A percentile compares a stretch with the other conserved stretches of the same genome.
phyloP scores from a whole-genome alignment of 257 asterid genomes.

The Linderniella brevidens region DNA sequence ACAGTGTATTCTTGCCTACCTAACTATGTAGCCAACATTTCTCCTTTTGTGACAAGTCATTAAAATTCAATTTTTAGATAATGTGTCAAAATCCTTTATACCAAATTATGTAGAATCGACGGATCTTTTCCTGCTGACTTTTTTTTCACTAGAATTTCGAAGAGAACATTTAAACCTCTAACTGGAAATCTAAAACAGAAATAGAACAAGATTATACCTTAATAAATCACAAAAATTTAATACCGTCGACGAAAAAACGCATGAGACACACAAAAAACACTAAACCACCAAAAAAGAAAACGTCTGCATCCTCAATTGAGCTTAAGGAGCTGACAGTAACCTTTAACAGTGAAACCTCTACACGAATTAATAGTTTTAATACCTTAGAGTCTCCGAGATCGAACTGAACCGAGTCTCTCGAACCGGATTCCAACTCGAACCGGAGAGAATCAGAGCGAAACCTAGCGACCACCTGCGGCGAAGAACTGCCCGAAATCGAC shows the following conservation, averaged over 20 bases:
- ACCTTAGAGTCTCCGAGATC: conserved; percentile 49
- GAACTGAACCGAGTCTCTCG: conserved; percentile 28
- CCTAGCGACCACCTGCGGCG: conserved; percentile 49
- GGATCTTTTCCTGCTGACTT: too few species aligned
- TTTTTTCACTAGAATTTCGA: too few species aligned
- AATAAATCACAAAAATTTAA: too few species aligned
- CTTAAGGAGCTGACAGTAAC: not conserved
- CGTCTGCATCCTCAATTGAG: not conserved
- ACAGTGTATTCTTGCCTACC: not conserved
- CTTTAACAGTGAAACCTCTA: not conserved
- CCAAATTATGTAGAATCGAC: too few species aligned
- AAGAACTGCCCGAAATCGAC: conserved; percentile 36
- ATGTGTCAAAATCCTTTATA: too few species aligned
- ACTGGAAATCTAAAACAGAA: too few species aligned
- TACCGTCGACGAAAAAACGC: not conserved
- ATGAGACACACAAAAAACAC: conserved; percentile 2
- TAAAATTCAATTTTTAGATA: too few species aligned
- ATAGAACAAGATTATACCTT: too few species aligned
- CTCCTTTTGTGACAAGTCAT: too few species aligned
- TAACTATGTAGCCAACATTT: too few species aligned
- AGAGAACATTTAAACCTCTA: too few species aligned
- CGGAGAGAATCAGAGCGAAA: conserved; percentile 47
- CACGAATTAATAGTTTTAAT: conserved; percentile 2
- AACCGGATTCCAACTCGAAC: conserved; percentile 32
- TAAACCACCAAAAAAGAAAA: not conserved